phyloP scores from a whole-genome alignment of 148 eudicot species.

The Talinum fruticosum region DNA sequence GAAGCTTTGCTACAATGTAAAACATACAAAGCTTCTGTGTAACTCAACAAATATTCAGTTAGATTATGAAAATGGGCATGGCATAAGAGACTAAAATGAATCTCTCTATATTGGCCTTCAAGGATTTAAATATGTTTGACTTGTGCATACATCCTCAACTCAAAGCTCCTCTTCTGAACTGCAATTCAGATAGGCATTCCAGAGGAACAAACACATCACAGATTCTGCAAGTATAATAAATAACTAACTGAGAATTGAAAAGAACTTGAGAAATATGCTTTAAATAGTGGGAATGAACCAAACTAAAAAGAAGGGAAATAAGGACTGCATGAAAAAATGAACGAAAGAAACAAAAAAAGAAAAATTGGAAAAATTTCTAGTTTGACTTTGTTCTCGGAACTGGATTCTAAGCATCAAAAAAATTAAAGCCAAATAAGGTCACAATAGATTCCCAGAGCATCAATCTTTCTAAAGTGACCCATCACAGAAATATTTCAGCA shows the following conservation, averaged over 20 bases:
- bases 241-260: too few species aligned
- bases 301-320: neutral
- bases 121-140: constrained; percentile 30
- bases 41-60: too few species aligned
- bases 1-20: too few species aligned
- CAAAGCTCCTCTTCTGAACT: constrained; percentile 43
- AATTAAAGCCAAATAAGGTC: too few species aligned
- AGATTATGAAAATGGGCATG: too few species aligned
- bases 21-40: too few species aligned
- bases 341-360: neutral
- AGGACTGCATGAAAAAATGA: constrained; percentile 4
- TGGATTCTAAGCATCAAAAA: constrained; percentile 16
- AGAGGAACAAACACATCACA: constrained; percentile 5
- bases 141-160: constrained; percentile 46
- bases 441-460: constrained; percentile 17
- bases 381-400: constrained; percentile 31
- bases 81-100: constrained; percentile 55
- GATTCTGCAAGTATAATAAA: too few species aligned
- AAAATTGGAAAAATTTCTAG: constrained; percentile 5
- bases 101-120: constrained; percentile 38
- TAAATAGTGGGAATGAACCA: neutral
- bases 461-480: constrained; percentile 13
- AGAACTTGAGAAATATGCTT: constrained; percentile 4
- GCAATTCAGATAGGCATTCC: constrained; percentile 41
- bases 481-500: constrained; percentile 8